Conservation (phyloP, 1,139 yeast species). For the Geotrichum carabidarum region DNA sequence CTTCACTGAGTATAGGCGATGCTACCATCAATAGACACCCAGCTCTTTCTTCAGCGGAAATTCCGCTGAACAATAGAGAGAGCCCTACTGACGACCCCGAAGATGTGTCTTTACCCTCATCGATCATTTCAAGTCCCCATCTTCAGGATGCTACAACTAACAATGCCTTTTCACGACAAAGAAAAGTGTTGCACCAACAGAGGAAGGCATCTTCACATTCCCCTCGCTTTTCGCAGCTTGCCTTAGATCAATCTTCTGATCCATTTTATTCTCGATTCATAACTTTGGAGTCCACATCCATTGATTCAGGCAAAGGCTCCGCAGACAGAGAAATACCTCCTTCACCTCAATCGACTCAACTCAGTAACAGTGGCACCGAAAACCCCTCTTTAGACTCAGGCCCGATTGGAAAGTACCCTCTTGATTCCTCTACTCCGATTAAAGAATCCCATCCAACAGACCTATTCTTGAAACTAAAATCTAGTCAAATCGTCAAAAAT, state of each 20-base stretch:
- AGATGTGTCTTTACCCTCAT: neutral
- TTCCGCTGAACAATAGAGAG: too few relatives aligned
- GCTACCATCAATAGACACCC: neutral
- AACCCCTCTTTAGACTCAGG: neutral
- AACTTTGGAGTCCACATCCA: neutral
- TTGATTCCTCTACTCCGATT: neutral
- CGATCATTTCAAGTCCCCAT: neutral
- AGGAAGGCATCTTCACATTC: neutral
- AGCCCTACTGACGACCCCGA: too few relatives aligned
- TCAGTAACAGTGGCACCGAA: too few relatives aligned
- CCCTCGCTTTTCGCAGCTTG: neutral
- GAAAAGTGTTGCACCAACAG: neutral
- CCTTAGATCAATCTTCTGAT: neutral
- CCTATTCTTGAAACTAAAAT: neutral
- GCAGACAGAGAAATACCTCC: neutral
- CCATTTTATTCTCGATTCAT: neutral
- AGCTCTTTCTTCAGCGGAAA: too few relatives aligned
- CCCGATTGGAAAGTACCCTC: neutral
- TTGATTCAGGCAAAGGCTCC: neutral
- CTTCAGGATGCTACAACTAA: neutral
- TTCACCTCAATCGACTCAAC: too few relatives aligned
- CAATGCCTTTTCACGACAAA: neutral
- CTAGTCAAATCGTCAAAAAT: neutral
- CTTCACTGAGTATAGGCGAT: neutral
- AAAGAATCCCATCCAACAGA: neutral